A percentile compares a stretch with the other conserved stretches of the same genome.
Evolutionary conservation across 2,329 filamentous ascomycete species (phyloP).

Genomic region (Diplodia sapinea): DNA sequence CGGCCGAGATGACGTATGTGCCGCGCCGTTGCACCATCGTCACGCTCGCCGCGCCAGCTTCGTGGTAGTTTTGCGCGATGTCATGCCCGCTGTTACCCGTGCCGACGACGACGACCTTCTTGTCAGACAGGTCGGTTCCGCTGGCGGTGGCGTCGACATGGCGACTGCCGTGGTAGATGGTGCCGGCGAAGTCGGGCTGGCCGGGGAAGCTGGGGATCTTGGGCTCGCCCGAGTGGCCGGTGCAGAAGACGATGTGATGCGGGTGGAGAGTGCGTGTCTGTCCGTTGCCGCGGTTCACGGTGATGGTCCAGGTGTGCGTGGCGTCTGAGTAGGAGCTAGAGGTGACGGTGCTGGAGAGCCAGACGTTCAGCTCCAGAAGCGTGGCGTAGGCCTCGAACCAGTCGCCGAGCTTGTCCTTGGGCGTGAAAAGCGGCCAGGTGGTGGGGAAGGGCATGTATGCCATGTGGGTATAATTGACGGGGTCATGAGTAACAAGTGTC

Average conservation of each 20-base stretch:
- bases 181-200: slow-evolving; percentile 63
- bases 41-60: slow-evolving; percentile 68
- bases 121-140: slow-evolving; percentile 55
- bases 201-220: slow-evolving; percentile 57
- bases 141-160: slow-evolving; percentile 53
- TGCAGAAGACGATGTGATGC: slow-evolving; percentile 69
- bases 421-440: slow-evolving; percentile 72
- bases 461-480: slow-evolving; percentile 59
- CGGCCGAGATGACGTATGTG: slow-evolving; percentile 67
- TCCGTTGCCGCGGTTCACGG: slow-evolving; percentile 52
- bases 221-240: slow-evolving; percentile 71
- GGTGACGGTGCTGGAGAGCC: slow-evolving; percentile 61
- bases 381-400: slow-evolving; percentile 71
- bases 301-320: slow-evolving; percentile 61
- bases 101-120: slow-evolving; percentile 69
- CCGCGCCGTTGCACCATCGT: slow-evolving; percentile 73
- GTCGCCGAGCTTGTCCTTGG: slow-evolving; percentile 73
- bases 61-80: slow-evolving; percentile 70
- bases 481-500: slow-evolving; percentile 69
- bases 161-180: slow-evolving; percentile 59
- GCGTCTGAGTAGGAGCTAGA: slow-evolving; percentile 59
- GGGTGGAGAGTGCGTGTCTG: slow-evolving; percentile 62
- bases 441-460: slow-evolving; percentile 69
- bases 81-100: slow-evolving; percentile 73
- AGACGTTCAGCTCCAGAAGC: slow-evolving; percentile 71